Evolutionary conservation across 2,329 filamentous ascomycete genomes (phyloP), one percentile per base, ranked within the genome.

Genomic region (Aspergillus ruber): DNA sequence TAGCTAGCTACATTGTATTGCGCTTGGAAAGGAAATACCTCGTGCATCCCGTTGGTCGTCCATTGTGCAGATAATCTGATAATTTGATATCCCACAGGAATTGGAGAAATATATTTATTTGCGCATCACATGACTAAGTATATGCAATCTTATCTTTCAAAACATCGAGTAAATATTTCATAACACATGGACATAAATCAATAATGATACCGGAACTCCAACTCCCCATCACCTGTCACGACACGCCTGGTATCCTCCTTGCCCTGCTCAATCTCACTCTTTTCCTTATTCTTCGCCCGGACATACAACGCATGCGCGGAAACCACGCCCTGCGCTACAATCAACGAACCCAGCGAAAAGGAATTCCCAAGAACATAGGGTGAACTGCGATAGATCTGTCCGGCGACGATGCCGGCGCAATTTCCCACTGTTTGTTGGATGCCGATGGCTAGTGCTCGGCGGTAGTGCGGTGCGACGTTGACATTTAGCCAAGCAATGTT

Each of bases 181-280:
- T 29, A 29, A 29, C 25, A 29, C 25, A 29, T 39, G 13, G 10
- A 9, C 12, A 39, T 12, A 21, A 9, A 18, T 20, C 17, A 66
- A 46, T 62, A 64, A 56, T 74, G 72, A 54, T 77, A 78, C 38
- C 65, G 68, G 50, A 77, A 78, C 45, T 76, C 74, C 45, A 76
- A 49, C 32, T 67, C 74, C 17, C 67, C 57, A 51, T 78, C 75
- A 2, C 75, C 75, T 0, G 71, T 74, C 54, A 60, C 71, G 1
- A 76, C 65, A 45, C 67, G 70, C 42, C 75, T 61, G 33, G 52
- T 69, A 51, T 78, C 75, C 47, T 71, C 67, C 10, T 64, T 64
- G 0, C 74, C 74, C 17, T 46, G 66, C 2, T 59, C 56, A 49
- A 72, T 71, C 54, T 65, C 65, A 29, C 65, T 57, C 54, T 73